Percentiles rank a stretch among this genome's conserved stretches.
phyloP scores from a whole-genome alignment of 2,329 filamentous ascomycete genomes.

The Berkeleyomyces rouxiae region DNA sequence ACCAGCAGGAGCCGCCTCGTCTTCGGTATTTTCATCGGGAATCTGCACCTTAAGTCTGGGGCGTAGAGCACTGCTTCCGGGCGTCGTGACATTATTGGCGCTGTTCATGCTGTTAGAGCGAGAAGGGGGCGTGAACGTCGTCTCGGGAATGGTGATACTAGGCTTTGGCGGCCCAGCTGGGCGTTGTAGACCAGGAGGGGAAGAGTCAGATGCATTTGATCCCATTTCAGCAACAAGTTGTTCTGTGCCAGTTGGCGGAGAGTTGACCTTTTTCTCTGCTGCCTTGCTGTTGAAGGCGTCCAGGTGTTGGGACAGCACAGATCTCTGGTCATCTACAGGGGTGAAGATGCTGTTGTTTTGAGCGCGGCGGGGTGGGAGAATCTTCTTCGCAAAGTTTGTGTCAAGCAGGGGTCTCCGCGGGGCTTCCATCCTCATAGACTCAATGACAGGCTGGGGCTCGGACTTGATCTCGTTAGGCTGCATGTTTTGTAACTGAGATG shows the following conservation, averaged over 20 bases:
- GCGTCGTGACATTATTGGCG: constrained; percentile 42
- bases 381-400: constrained; percentile 37
- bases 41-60: constrained; percentile 89
- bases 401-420: constrained; percentile 32
- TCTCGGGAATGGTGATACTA: constrained; percentile 40
- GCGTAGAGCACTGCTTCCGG: constrained; percentile 41
- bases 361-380: constrained; percentile 43
- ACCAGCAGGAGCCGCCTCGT: constrained; percentile 45
- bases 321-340: constrained; percentile 84
- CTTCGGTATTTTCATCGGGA: constrained; percentile 38
- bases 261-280: constrained; percentile 18
- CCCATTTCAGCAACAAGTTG: constrained; percentile 36
- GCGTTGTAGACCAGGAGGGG: constrained; percentile 29
- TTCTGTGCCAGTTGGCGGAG: constrained; percentile 35
- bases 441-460: constrained; percentile 31
- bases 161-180: constrained; percentile 21
- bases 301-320: constrained; percentile 72
- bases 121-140: constrained; percentile 50
- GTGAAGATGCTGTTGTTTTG: constrained; percentile 81
- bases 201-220: constrained; percentile 33
- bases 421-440: constrained; percentile 22
- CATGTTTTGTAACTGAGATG: constrained; percentile 7
- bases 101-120: constrained; percentile 72
- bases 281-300: constrained; percentile 44
- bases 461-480: constrained; percentile 17